Percentiles rank a stretch among this genome's conserved stretches.
Conservation (phyloP, 257 asterid genomes). For the Fraxinus americana region DNA sequence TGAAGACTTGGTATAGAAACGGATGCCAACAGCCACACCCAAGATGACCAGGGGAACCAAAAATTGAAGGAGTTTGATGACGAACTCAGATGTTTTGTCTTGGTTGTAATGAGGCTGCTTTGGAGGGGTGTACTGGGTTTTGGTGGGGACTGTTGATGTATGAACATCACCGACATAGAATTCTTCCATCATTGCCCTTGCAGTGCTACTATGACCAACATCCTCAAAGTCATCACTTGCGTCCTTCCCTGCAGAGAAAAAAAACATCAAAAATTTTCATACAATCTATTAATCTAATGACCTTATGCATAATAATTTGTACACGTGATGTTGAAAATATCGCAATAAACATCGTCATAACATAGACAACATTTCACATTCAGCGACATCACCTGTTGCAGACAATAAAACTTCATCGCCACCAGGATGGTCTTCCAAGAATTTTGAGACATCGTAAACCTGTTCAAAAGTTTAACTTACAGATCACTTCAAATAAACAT, state of each 20-base stretch:
- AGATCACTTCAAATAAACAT: neutral
- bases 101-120: conserved; percentile 86
- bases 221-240: conserved; percentile 95
- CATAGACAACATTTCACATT: neutral
- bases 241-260: conserved; percentile 61
- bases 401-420: conserved; percentile 83
- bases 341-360: neutral
- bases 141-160: conserved; percentile 58
- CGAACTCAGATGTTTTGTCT: conserved; percentile 76
- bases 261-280: neutral
- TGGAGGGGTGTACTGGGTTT: conserved; percentile 65
- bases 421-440: conserved; percentile 93
- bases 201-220: conserved; percentile 73
- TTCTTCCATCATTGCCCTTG: conserved; percentile 70
- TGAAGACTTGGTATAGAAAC: conserved; percentile 70
- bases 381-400: conserved; percentile 57
- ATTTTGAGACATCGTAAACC: conserved; percentile 83
- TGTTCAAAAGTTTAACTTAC: conserved; percentile 24
- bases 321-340: neutral
- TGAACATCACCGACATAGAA: conserved; percentile 65
- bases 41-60: conserved; percentile 73
- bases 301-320: neutral
- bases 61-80: conserved; percentile 83
- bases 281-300: neutral
- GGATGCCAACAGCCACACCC: conserved; percentile 72